Evolutionary conservation across 257 asterid species (phyloP).

Genomic region (Thymus quinquecostatus): DNA sequence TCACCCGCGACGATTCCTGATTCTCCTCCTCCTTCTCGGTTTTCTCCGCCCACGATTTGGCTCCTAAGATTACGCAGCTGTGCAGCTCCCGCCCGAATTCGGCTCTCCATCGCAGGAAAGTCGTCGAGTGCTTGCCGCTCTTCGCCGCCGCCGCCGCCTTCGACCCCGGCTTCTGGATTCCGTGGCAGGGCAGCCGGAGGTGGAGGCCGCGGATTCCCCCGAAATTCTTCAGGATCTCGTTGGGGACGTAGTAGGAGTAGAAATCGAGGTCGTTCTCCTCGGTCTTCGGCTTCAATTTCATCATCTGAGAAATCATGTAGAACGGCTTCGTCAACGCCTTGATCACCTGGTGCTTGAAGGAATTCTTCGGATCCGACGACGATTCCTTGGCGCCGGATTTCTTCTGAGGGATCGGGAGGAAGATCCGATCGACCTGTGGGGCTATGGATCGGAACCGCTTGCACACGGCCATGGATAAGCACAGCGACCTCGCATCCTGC

Average conservation of each 20-base stretch:
- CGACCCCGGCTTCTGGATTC: constrained; percentile 17
- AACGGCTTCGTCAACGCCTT: constrained; percentile 47
- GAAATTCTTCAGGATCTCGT: constrained; percentile 46
- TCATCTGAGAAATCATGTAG: constrained; percentile 37
- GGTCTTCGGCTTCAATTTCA: constrained; percentile 39
- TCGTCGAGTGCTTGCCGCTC: constrained; percentile 16
- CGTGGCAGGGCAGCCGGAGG: constrained; percentile 47
- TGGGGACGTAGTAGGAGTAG: constrained; percentile 39
- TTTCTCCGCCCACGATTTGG: constrained; percentile 44
- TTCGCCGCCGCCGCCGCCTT: constrained; percentile 12
- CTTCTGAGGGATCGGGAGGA: constrained; percentile 44
- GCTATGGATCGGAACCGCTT: constrained; percentile 54
- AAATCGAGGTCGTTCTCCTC: constrained; percentile 41
- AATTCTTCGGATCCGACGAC: constrained; percentile 18
- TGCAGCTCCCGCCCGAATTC: constrained; percentile 70
- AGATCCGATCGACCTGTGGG: constrained; percentile 47
- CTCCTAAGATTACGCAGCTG: constrained; percentile 65
- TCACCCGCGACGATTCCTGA: constrained; percentile 29
- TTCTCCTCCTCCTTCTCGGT: background rate
- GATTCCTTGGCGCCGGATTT: constrained; percentile 15
- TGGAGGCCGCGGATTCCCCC: constrained; percentile 48
- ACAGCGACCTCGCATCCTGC: constrained; percentile 65
- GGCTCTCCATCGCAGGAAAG: constrained; percentile 68
- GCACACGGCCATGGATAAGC: constrained; percentile 53
- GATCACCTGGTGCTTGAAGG: constrained; percentile 34